Evolutionary conservation across 2,329 filamentous ascomycete genomes (phyloP).

Genomic region (Pseudodiploospora longispora): DNA sequence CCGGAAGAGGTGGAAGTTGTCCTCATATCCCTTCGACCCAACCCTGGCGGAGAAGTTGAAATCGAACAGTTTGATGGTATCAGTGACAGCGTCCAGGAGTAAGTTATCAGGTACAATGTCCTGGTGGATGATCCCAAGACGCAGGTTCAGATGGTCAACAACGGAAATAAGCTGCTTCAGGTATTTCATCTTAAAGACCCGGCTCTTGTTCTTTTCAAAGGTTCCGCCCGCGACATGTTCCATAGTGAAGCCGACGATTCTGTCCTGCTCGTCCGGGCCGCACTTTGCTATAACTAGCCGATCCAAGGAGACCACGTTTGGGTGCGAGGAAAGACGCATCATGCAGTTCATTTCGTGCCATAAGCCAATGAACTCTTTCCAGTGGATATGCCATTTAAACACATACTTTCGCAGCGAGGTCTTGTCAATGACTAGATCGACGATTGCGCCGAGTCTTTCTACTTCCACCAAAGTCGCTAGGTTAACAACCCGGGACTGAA

Average conservation of each 20-base stretch:
- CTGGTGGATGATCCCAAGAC: slow-evolving; percentile 28
- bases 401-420: slow-evolving; percentile 3
- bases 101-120: slow-evolving; percentile 32
- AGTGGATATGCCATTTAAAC: slow-evolving; percentile 26
- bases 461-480: no score
- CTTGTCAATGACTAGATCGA: no score
- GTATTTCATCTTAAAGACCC: slow-evolving; percentile 27
- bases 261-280: slow-evolving; percentile 17
- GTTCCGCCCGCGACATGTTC: slow-evolving; percentile 22
- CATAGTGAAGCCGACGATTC: slow-evolving; percentile 27
- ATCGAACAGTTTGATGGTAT: slow-evolving; percentile 29
- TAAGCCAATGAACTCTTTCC: slow-evolving; percentile 9
- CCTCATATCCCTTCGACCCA: slow-evolving; percentile 3
- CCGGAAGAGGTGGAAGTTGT: background rate
- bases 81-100: slow-evolving; percentile 22
- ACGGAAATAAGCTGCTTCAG: slow-evolving; percentile 26
- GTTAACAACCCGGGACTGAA: no score
- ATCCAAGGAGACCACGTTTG: slow-evolving; percentile 26
- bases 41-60: slow-evolving; percentile 24
- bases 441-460: no score
- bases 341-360: slow-evolving; percentile 28
- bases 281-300: slow-evolving; percentile 16
- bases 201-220: slow-evolving; percentile 19
- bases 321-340: slow-evolving; percentile 25
- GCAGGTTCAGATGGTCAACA: slow-evolving; percentile 26